Evolutionary conservation across 768 basidiomycete genomes (phyloP).

Genomic region (Megacollybia marginata): DNA sequence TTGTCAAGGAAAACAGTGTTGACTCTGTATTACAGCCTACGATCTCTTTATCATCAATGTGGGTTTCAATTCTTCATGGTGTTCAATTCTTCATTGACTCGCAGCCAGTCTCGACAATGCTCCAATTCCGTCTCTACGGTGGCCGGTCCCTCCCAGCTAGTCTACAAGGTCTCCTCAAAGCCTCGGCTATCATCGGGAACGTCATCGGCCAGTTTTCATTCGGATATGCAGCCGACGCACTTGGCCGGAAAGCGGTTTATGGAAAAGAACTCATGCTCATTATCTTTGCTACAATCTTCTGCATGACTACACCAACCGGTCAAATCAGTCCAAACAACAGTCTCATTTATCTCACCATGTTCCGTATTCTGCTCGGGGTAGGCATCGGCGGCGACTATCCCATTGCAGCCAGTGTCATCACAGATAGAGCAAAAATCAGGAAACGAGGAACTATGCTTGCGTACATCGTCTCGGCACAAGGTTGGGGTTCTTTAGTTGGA

Average conservation of each 20-base stretch:
- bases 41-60: constrained; percentile 70
- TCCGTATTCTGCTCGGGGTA: constrained; percentile 67
- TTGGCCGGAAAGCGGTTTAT: constrained; percentile 66
- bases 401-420: constrained; percentile 63
- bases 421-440: constrained; percentile 56
- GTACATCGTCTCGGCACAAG: constrained; percentile 72
- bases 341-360: constrained; percentile 59
- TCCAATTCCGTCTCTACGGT: constrained; percentile 56
- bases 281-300: constrained; percentile 69
- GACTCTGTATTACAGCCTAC: constrained; percentile 37
- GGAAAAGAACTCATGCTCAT: constrained; percentile 81
- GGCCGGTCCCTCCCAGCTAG: constrained; percentile 42
- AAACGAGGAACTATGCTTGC: constrained; percentile 70
- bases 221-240: constrained; percentile 57
- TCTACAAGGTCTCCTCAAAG: constrained; percentile 51
- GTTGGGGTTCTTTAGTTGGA: constrained; percentile 69
- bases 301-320: constrained; percentile 61
- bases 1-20: not conserved
- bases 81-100: not conserved
- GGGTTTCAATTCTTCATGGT: constrained; percentile 10
- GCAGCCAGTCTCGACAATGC: constrained; percentile 59
- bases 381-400: too few relatives aligned
- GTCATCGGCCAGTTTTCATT: too few relatives aligned
- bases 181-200: constrained; percentile 63
- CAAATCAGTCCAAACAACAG: too few relatives aligned